Conservation (phyloP, 2,329 filamentous ascomycete genomes). For the Tolypocladium ovalisporum region DNA sequence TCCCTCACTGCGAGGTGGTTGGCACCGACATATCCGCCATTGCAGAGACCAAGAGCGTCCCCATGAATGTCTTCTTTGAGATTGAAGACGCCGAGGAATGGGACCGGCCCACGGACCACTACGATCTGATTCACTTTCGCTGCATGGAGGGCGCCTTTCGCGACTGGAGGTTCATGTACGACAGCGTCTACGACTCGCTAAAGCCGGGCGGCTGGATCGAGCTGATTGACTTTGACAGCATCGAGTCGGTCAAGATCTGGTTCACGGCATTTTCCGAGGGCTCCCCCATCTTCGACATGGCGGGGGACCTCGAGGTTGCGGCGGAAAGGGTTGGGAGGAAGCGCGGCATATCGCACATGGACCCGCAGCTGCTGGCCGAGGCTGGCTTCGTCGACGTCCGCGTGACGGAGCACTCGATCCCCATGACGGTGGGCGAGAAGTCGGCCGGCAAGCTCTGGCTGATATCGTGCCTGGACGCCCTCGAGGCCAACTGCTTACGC, state of each 20-base stretch:
- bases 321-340: slow-evolving; percentile 32
- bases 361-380: slow-evolving; percentile 31
- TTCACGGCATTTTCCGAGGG: slow-evolving; percentile 28
- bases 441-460: slow-evolving; percentile 43
- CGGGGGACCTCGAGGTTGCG: slow-evolving; percentile 30
- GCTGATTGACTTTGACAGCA: slow-evolving; percentile 40
- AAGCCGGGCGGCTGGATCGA: slow-evolving; percentile 49
- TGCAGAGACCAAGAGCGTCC: slow-evolving; percentile 41
- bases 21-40: slow-evolving; percentile 50
- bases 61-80: slow-evolving; percentile 49
- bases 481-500: slow-evolving; percentile 38
- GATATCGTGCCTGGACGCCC: slow-evolving; percentile 36
- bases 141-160: slow-evolving; percentile 44
- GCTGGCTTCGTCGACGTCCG: slow-evolving; percentile 41
- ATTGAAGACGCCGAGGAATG: slow-evolving; percentile 51
- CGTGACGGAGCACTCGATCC: slow-evolving; percentile 35
- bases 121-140: slow-evolving; percentile 47
- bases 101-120: slow-evolving; percentile 39
- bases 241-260: slow-evolving; percentile 22
- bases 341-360: slow-evolving; percentile 33
- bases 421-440: slow-evolving; percentile 32
- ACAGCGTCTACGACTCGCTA: slow-evolving; percentile 39
- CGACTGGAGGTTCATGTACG: slow-evolving; percentile 45
- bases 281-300: slow-evolving; percentile 32
- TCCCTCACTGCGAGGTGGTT: slow-evolving; percentile 43